Conservation (phyloP, 2,329 filamentous ascomycete genomes). For the Phoma sp. region DNA sequence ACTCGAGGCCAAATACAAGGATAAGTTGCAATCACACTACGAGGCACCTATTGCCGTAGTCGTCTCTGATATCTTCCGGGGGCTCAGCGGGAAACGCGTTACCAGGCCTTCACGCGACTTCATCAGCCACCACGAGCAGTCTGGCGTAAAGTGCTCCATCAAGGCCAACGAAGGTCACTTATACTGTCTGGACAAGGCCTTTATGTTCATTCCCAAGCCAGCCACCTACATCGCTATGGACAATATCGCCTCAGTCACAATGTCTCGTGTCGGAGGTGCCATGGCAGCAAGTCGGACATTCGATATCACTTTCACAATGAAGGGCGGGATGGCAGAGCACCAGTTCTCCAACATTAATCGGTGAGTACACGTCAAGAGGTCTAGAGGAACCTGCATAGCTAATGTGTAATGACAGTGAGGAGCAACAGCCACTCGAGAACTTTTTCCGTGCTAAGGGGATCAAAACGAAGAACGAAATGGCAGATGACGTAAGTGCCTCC, state of each 20-base stretch:
- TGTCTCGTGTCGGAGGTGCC: constrained; percentile 93
- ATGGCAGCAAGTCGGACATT: constrained; percentile 95
- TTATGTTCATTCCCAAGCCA: constrained; percentile 99
- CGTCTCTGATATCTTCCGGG: constrained; percentile 93
- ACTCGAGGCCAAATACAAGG: constrained; percentile 84
- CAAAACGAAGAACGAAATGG: constrained; percentile 98
- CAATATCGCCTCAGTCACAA: constrained; percentile 87
- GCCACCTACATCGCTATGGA: constrained; percentile 97
- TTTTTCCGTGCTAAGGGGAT: constrained; percentile 97
- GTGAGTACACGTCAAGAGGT: constrained; percentile 45
- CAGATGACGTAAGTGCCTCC: constrained; percentile 77
- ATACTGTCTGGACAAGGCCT: constrained; percentile 96
- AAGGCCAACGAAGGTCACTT: constrained; percentile 98
- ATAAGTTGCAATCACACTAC: constrained; percentile 86
- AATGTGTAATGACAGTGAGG: constrained; percentile 65
- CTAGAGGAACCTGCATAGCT: constrained; percentile 15
- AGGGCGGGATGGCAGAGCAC: constrained; percentile 83
- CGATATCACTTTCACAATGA: constrained; percentile 92
- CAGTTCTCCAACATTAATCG: constrained; percentile 99
- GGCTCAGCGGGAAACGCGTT: constrained; percentile 92
- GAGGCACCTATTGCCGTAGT: constrained; percentile 89
- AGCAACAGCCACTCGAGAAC: constrained; percentile 92
- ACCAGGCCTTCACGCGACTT: constrained; percentile 95
- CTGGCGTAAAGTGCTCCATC: constrained; percentile 99
- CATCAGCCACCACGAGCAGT: constrained; percentile 88